These are phyloP conservation scores for Daldinia sp. DNA, from an alignment of 2,329 filamentous ascomycete species.

Conservation along the genomic window DNA sequence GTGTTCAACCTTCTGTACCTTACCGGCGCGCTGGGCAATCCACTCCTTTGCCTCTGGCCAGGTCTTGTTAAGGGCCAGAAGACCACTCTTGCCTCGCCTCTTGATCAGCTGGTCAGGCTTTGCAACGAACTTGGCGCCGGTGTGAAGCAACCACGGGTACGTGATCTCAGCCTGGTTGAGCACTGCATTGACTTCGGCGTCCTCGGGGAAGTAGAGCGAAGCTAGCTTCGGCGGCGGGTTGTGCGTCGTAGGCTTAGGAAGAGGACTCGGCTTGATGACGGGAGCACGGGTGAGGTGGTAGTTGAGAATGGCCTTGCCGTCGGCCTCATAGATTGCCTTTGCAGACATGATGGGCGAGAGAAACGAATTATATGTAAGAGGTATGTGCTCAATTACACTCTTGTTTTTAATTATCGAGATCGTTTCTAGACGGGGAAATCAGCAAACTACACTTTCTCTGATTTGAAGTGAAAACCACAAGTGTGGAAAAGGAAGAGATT, in stretches of 20 bases:
- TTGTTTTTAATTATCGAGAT: slow-evolving; percentile 34
- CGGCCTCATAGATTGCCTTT: slow-evolving; percentile 98
- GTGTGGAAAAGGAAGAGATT: slow-evolving; percentile 29
- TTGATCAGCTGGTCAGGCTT: slow-evolving; percentile 99
- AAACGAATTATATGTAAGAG: slow-evolving; percentile 35
- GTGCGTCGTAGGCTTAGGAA: slow-evolving; percentile 85
- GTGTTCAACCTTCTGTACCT: slow-evolving; percentile 92
- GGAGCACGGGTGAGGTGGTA: slow-evolving; percentile 98
- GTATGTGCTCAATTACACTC: slow-evolving; percentile 47
- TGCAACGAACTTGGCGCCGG: slow-evolving; percentile 92
- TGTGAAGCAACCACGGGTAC: slow-evolving; percentile 92
- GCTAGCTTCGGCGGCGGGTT: slow-evolving; percentile 93
- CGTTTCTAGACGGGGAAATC: slow-evolving; percentile 39
- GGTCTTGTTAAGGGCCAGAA: slow-evolving; percentile 95
- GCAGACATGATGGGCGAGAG: slow-evolving; percentile 77
- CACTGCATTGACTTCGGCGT: slow-evolving; percentile 82
- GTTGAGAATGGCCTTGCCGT: slow-evolving; percentile 99
- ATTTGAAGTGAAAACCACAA: slow-evolving; percentile 33
- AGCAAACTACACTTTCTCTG: slow-evolving; percentile 38
- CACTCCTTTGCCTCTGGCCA: slow-evolving; percentile 95
- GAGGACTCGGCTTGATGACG: slow-evolving; percentile 97
- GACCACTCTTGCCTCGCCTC: slow-evolving; percentile 98
- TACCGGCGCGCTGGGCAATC: slow-evolving; percentile 92
- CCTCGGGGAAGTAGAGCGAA: slow-evolving; percentile 91
- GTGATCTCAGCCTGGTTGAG: slow-evolving; percentile 96